phyloP scores from a whole-genome alignment of 2,329 filamentous ascomycete genomes.

The Cylindrodendrum hubeiense region DNA sequence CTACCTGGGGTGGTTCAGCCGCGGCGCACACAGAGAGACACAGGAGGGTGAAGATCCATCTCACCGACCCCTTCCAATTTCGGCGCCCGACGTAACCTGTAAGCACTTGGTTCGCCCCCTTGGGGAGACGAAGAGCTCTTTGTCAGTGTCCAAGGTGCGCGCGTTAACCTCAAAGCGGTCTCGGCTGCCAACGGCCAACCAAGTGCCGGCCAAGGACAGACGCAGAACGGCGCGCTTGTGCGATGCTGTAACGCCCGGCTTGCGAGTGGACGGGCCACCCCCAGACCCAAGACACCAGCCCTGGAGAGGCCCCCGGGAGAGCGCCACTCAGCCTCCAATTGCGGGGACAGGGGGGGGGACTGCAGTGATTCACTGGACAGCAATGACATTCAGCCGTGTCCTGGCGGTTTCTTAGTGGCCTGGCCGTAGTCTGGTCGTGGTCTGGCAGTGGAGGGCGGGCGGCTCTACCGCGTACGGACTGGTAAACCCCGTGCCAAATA shows the following conservation, averaged over 20 bases:
- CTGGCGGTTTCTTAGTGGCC: background rate
- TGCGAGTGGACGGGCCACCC: conserved; percentile 2
- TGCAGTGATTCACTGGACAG: conserved; percentile 4
- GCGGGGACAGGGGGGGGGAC: background rate
- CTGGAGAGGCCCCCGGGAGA: background rate
- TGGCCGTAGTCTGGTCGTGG: background rate
- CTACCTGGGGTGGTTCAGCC: background rate
- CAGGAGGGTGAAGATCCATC: background rate
- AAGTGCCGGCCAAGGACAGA: background rate
- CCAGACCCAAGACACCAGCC: background rate
- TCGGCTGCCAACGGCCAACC: background rate
- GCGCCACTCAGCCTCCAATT: conserved; percentile 7
- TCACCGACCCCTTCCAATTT: background rate
- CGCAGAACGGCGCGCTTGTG: conserved; percentile 1
- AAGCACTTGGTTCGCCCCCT: background rate
- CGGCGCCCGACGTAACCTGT: background rate
- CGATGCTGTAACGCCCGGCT: background rate
- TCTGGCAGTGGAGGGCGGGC: background rate
- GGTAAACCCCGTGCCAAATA: background rate
- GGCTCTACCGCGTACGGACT: background rate
- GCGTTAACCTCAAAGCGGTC: background rate
- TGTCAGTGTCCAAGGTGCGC: background rate
- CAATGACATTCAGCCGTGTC: background rate
- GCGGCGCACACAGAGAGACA: background rate
- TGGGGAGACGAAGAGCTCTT: background rate